phyloP scores from a whole-genome alignment of 2,329 filamentous ascomycete species.

The Corniculantispora saksenae region DNA sequence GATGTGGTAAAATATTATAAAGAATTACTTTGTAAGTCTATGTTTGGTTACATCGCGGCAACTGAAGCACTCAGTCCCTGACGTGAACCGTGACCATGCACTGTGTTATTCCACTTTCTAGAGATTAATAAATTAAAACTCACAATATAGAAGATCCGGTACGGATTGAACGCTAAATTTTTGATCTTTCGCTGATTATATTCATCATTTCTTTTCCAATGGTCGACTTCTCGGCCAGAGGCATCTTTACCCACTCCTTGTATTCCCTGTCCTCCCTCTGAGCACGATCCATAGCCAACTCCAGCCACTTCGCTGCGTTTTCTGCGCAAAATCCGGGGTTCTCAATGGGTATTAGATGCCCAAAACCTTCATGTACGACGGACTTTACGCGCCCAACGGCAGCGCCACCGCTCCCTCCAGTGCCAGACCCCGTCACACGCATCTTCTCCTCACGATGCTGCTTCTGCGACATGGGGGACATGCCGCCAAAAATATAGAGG shows the following conservation, averaged over 20 bases:
- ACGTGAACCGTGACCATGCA: too few relatives aligned
- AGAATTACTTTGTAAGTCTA: too few relatives aligned
- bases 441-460: constrained; percentile 59
- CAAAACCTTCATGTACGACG: constrained; percentile 63
- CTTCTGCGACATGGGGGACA: constrained; percentile 56
- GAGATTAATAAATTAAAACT: too few relatives aligned
- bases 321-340: constrained; percentile 66
- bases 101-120: too few relatives aligned
- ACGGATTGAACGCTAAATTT: too few relatives aligned
- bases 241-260: constrained; percentile 53
- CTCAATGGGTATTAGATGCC: constrained; percentile 87
- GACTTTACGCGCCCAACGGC: constrained; percentile 67
- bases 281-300: constrained; percentile 58
- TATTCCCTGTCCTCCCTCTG: constrained; percentile 58
- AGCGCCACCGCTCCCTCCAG: constrained; percentile 67
- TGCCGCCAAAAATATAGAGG: constrained; percentile 68
- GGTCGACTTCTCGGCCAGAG: constrained; percentile 55
- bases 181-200: too few relatives aligned
- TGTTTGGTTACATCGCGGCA: too few relatives aligned
- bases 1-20: too few relatives aligned
- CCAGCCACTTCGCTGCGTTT: constrained; percentile 58
- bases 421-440: constrained; percentile 61
- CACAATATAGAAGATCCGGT: too few relatives aligned
- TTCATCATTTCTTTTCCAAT: constrained; percentile 43
- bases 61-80: too few relatives aligned